Evolutionary conservation across 225 moss, liverwort and hornwort genomes (phyloP).

Genomic region (Rhytidiadelphus loreus): DNA sequence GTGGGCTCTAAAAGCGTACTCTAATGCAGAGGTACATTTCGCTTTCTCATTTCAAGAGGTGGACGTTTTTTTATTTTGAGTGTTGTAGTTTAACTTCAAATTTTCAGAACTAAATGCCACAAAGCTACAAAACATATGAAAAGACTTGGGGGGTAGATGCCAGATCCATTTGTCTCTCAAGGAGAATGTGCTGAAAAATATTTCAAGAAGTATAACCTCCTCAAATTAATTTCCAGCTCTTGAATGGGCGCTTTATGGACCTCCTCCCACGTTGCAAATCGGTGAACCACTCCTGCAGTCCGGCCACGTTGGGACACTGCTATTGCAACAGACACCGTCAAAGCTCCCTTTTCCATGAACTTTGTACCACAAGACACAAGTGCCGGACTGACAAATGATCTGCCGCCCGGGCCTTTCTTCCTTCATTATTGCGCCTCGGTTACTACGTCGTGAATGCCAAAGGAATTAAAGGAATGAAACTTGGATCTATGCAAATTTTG

Average conservation of each 20-base stretch:
- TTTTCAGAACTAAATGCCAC: neutral
- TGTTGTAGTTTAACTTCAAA: neutral
- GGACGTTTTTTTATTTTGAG: too few relatives aligned
- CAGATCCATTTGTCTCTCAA: neutral
- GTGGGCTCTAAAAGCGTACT: neutral
- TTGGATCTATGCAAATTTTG: neutral
- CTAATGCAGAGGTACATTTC: neutral
- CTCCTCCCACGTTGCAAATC: neutral
- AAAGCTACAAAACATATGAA: neutral
- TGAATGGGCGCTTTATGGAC: neutral
- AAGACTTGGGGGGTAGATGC: neutral
- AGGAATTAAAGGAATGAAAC: neutral
- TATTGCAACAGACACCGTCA: neutral
- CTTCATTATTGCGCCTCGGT: constrained; percentile 4
- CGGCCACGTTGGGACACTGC: neutral
- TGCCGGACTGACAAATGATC: neutral
- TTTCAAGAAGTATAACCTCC: neutral
- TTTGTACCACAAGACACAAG: neutral
- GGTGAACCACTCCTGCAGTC: neutral
- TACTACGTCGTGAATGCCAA: neutral
- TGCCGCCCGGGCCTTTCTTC: neutral
- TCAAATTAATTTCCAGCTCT: neutral
- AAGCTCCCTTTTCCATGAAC: neutral
- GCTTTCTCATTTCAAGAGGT: neutral
- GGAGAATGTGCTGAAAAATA: neutral